Conservation (phyloP, 1,284 basidiomycete genomes). For the Leccinum subfulvum region DNA sequence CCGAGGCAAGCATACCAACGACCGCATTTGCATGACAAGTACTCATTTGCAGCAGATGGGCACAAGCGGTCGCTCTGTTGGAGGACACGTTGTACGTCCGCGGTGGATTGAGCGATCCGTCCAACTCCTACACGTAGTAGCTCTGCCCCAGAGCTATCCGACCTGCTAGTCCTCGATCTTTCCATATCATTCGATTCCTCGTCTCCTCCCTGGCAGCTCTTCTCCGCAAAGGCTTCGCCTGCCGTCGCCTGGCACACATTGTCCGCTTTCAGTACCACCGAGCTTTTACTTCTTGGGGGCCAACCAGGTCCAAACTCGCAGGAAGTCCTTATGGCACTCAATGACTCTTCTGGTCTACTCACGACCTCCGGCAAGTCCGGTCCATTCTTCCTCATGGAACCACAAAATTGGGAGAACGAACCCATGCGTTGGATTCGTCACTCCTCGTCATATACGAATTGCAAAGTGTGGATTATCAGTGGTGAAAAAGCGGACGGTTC, state of each 20-base stretch:
- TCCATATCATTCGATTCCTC: slow-evolving; percentile 54
- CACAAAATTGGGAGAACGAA: slow-evolving; percentile 59
- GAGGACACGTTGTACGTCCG: slow-evolving; percentile 67
- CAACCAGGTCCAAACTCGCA: slow-evolving; percentile 60
- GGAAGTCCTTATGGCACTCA: slow-evolving; percentile 47
- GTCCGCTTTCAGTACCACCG: slow-evolving; percentile 56
- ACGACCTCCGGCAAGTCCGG: slow-evolving; percentile 38
- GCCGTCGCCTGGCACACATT: slow-evolving; percentile 79
- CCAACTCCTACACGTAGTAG: slow-evolving; percentile 67
- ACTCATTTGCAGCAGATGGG: slow-evolving; percentile 62
- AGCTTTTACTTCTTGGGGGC: slow-evolving; percentile 72
- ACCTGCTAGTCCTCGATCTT: slow-evolving; percentile 69
- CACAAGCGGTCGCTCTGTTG: slow-evolving; percentile 65
- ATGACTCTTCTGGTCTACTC: slow-evolving; percentile 67
- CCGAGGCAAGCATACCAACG: slow-evolving; percentile 20
- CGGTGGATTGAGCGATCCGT: slow-evolving; percentile 76
- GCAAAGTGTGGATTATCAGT: slow-evolving; percentile 59
- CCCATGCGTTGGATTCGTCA: slow-evolving; percentile 76
- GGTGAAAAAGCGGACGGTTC: slow-evolving; percentile 81
- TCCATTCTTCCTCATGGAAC: slow-evolving; percentile 50
- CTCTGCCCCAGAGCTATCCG: slow-evolving; percentile 69
- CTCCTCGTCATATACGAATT: slow-evolving; percentile 49
- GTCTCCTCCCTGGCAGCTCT: slow-evolving; percentile 65
- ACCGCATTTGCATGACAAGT: not conserved
- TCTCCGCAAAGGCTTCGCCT: slow-evolving; percentile 52